phyloP scores from a whole-genome alignment of 1,139 yeast species.

The Lodderomyces theae region DNA sequence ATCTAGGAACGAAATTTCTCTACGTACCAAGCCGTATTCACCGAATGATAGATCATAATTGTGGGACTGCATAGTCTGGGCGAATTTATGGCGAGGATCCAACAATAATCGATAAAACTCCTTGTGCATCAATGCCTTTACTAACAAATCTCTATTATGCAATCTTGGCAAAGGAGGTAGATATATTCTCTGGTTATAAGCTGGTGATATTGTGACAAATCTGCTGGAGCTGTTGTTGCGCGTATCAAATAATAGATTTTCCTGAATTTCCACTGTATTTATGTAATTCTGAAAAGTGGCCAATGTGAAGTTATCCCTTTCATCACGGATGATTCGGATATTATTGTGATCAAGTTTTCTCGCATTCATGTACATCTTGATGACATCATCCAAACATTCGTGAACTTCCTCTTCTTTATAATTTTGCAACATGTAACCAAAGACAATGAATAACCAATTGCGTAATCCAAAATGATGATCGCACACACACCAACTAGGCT shows the following conservation, averaged over 20 bases:
- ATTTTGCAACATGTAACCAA: constrained; percentile 35
- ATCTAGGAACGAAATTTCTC: constrained; percentile 43
- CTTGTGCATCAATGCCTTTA: constrained; percentile 41
- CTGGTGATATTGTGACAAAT: constrained; percentile 26
- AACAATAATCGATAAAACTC: constrained; percentile 37
- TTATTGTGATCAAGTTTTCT: constrained; percentile 12
- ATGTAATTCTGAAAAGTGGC: constrained; percentile 24
- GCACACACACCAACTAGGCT: constrained; percentile 11
- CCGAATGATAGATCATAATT: constrained; percentile 17
- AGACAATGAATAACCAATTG: constrained; percentile 35
- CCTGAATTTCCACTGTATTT: constrained; percentile 15
- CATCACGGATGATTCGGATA: constrained; percentile 11
- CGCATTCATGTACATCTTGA: constrained; percentile 29
- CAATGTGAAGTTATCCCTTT: constrained; percentile 16
- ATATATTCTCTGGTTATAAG: constrained; percentile 22
- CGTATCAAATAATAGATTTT: constrained; percentile 11
- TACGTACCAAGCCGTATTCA: constrained; percentile 26
- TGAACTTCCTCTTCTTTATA: constrained; percentile 26
- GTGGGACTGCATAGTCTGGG: constrained; percentile 20
- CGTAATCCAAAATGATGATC: constrained; percentile 19
- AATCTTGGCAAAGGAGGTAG: constrained; percentile 39
- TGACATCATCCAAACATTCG: constrained; percentile 29
- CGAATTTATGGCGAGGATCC: constrained; percentile 30
- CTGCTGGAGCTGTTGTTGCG: constrained; percentile 2
- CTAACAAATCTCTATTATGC: constrained; percentile 28